These are phyloP conservation scores for Vishniacozyma victoriae DNA, from an alignment of 768 basidiomycete genomes.

Conservation along the genomic window DNA sequence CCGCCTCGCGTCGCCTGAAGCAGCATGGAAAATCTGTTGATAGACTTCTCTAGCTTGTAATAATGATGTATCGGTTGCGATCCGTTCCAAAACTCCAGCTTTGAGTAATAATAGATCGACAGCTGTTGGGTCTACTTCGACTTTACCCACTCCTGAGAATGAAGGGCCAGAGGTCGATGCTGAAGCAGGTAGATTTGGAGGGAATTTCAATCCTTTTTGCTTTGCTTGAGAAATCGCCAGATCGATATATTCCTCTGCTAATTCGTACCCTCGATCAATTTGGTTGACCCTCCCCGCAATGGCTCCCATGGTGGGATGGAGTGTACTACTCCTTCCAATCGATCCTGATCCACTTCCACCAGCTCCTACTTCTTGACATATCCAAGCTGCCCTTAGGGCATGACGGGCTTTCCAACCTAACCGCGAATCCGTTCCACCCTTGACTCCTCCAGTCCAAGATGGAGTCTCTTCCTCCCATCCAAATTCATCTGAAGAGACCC, in stretches of 20 bases:
- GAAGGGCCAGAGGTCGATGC: constrained; percentile 7
- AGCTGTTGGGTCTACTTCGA: constrained; percentile 26
- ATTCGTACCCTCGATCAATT: constrained; percentile 38
- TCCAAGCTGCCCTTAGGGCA: constrained; percentile 41
- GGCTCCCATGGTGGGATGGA: constrained; percentile 30
- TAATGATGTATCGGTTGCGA: constrained; percentile 24
- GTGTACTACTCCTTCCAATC: constrained; percentile 4
- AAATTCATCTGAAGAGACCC: constrained; percentile 19
- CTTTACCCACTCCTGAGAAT: neutral
- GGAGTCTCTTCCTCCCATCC: constrained; percentile 38
- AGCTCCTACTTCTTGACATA: constrained; percentile 36
- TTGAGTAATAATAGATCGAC: constrained; percentile 40
- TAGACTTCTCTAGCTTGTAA: constrained; percentile 37
- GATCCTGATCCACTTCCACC: constrained; percentile 25
- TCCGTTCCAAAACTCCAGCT: constrained; percentile 41
- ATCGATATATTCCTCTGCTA: constrained; percentile 41
- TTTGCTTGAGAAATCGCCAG: constrained; percentile 33
- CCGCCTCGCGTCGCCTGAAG: constrained; percentile 12
- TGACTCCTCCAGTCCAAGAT: constrained; percentile 36
- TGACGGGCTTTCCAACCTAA: constrained; percentile 39
- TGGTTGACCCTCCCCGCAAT: constrained; percentile 5
- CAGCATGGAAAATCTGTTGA: constrained; percentile 25
- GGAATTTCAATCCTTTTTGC: constrained; percentile 32
- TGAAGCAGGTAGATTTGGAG: constrained; percentile 18
- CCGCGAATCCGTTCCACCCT: constrained; percentile 35